Percentiles rank a stretch among this genome's conserved stretches.
Conservation (phyloP, 2,329 filamentous ascomycete genomes). For the Alternaria burnsii region DNA sequence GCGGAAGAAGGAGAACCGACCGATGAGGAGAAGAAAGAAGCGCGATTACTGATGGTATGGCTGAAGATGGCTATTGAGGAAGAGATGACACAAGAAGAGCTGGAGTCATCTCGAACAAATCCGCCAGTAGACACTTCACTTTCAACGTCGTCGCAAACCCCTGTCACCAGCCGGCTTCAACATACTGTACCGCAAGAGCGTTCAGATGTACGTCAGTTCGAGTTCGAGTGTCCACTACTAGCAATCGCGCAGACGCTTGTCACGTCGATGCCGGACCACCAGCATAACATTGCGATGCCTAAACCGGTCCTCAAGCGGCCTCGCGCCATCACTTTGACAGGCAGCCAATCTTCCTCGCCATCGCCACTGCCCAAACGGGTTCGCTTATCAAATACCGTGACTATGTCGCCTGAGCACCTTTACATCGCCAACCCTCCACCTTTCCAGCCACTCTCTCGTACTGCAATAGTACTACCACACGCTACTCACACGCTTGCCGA, state of each 20-base stretch:
- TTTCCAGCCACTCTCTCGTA: slow-evolving; percentile 9
- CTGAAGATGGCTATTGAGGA: slow-evolving; percentile 7
- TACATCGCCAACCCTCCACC: slow-evolving; percentile 13
- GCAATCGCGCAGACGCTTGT: background rate
- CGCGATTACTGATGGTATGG: slow-evolving; percentile 8
- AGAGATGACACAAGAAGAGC: slow-evolving; percentile 4
- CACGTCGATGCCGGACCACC: background rate
- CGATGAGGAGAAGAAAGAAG: slow-evolving; percentile 13
- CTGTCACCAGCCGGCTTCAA: background rate
- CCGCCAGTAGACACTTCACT: background rate
- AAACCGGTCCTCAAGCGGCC: slow-evolving; percentile 22
- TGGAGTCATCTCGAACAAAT: background rate
- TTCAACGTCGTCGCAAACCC: background rate
- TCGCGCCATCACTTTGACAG: background rate
- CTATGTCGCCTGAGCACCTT: slow-evolving; percentile 17
- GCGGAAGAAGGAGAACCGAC: slow-evolving; percentile 14
- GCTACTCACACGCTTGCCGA: slow-evolving; percentile 9
- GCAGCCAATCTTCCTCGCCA: background rate
- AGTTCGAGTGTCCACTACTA: background rate
- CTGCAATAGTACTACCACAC: slow-evolving; percentile 4
- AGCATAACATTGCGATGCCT: background rate
- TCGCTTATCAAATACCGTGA: slow-evolving; percentile 14
- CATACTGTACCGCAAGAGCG: background rate
- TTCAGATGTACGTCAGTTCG: background rate
- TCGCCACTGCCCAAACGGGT: slow-evolving; percentile 16